phyloP scores from a whole-genome alignment of 75 land plant genomes.

The Sequoiadendron giganteum region DNA sequence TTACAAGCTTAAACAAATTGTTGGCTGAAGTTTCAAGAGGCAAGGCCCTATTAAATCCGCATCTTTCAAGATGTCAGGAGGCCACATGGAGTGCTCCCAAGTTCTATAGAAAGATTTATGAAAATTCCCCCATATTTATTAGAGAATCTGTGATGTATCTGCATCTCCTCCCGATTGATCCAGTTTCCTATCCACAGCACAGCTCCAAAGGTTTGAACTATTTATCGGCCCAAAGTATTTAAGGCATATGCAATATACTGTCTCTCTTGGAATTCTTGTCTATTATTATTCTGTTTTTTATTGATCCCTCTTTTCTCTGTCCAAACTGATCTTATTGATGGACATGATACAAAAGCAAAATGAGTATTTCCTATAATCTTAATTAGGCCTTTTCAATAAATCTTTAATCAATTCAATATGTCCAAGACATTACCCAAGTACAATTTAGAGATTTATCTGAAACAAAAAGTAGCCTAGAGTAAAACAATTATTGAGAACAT shows the following conservation, averaged over 20 bases:
- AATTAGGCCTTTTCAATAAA: not conserved
- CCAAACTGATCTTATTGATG: not conserved
- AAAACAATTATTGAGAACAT: not conserved
- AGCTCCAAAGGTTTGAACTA: no score
- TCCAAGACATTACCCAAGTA: not conserved
- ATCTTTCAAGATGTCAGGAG: no score
- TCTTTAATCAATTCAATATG: not conserved
- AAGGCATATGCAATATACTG: not conserved
- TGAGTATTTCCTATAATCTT: not conserved
- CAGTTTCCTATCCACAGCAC: no score
- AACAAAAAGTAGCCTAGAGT: not conserved
- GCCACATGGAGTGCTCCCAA: no score
- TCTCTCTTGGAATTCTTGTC: not conserved
- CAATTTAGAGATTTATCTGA: not conserved
- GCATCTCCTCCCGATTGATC: no score
- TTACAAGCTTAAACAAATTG: no score
- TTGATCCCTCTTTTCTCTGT: not conserved
- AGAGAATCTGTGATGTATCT: no score
- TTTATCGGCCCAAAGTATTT: no score
- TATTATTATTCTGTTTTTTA: not conserved
- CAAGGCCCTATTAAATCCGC: no score
- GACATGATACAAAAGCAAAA: not conserved
- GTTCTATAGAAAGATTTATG: no score
- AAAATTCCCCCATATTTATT: no score
- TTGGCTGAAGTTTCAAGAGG: no score